These are phyloP conservation scores for Fagopyrum homotropicum DNA, from an alignment of 148 eudicot species.

Conservation along the genomic window DNA sequence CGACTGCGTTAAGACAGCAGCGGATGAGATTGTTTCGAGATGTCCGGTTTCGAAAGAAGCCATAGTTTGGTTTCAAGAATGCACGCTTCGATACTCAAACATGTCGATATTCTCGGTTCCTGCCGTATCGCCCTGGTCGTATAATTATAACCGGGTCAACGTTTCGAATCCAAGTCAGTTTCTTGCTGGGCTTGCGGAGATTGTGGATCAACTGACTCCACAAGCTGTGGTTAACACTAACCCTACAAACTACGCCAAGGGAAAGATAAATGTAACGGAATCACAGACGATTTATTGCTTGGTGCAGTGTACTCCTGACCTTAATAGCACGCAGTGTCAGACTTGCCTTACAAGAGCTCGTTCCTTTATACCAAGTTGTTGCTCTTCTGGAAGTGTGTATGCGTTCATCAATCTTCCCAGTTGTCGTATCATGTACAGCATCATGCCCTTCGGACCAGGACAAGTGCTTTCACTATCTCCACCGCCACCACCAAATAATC, in stretches of 20 bases:
- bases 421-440: not conserved
- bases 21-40: not conserved
- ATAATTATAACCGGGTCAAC: not conserved
- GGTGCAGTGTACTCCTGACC: constrained; percentile 6
- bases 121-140: not conserved
- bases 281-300: not conserved
- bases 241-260: not conserved
- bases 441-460: not conserved
- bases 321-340: not conserved
- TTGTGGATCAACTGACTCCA: not conserved
- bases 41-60: not conserved
- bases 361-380: not conserved
- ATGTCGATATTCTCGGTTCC: not conserved
- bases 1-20: not conserved
- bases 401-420: not conserved
- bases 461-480: not conserved
- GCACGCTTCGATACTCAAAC: not conserved
- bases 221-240: not conserved
- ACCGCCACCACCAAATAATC: not conserved
- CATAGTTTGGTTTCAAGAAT: not conserved
- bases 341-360: not conserved
- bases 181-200: not conserved
- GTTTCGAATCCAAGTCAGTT: not conserved
- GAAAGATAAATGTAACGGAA: not conserved
- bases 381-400: not conserved